Conservation (phyloP, 2,329 filamentous ascomycete genomes). For the Paracoccidioides brasiliensis region DNA sequence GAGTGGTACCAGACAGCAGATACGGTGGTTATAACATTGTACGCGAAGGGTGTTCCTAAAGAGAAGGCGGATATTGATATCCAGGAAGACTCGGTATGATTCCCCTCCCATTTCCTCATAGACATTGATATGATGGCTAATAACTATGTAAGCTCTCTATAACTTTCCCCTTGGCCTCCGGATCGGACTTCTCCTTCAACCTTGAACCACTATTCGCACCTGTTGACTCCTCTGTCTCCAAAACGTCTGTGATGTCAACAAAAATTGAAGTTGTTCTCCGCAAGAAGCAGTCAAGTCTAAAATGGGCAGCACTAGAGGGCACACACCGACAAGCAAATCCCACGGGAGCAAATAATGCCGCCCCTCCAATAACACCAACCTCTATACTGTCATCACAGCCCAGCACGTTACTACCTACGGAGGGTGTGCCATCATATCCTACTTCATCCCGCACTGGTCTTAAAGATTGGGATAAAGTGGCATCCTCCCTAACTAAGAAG, state of each 20-base stretch:
- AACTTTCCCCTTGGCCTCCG: constrained; percentile 44
- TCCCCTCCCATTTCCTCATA: constrained; percentile 11
- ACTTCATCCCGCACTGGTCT: constrained; percentile 72
- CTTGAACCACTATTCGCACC: constrained; percentile 54
- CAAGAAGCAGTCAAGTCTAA: constrained; percentile 52
- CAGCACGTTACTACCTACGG: constrained; percentile 5
- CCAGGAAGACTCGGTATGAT: constrained; percentile 32
- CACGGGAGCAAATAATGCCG: constrained; percentile 12
- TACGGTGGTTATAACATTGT: constrained; percentile 50
- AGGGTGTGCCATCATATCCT: constrained; percentile 55
- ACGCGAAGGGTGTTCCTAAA: constrained; percentile 50
- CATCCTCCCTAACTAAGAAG: constrained; percentile 36
- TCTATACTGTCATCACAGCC: constrained; percentile 8
- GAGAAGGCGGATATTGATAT: constrained; percentile 43
- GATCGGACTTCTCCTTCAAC: constrained; percentile 45
- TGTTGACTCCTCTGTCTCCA: constrained; percentile 50
- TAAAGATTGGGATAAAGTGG: constrained; percentile 85
- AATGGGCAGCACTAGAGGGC: constrained; percentile 53
- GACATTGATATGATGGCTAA: neutral
- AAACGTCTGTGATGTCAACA: constrained; percentile 53
- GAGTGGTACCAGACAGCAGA: constrained; percentile 56
- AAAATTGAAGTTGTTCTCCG: constrained; percentile 67
- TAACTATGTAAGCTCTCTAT: constrained; percentile 36
- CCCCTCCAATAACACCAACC: constrained; percentile 7
- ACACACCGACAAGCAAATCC: constrained; percentile 14